These are phyloP conservation scores for Oxytropis ochrocephala DNA, from an alignment of 306 rosid genomes.

Conservation along the genomic window DNA sequence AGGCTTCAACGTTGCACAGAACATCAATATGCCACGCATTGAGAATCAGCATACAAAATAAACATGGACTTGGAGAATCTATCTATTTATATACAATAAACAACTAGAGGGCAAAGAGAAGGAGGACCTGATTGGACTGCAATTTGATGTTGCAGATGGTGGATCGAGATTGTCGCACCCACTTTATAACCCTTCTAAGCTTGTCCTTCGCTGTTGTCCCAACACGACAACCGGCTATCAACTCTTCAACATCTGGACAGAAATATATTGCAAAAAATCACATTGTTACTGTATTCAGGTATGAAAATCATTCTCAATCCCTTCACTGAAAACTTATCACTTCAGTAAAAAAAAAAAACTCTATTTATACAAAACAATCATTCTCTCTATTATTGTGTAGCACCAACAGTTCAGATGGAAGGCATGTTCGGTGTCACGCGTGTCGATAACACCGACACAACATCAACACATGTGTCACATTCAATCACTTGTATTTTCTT, in stretches of 20 bases:
- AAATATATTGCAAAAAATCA: not conserved
- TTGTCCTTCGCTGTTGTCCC: conserved; percentile 54
- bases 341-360: not conserved
- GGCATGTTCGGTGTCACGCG: no score
- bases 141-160: conserved; percentile 28
- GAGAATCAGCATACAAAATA: not conserved
- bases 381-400: not conserved
- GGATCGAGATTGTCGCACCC: conserved; percentile 56
- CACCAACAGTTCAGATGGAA: no score
- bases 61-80: not conserved
- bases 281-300: no score
- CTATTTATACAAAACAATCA: not conserved
- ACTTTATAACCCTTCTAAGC: conserved; percentile 57
- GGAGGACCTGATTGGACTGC: conserved; percentile 31
- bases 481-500: no score
- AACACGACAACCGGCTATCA: conserved; percentile 44
- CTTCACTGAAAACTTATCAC: not conserved
- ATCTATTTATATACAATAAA: not conserved
- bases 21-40: not conserved
- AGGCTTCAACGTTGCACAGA: not conserved
- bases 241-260: conserved; percentile 51
- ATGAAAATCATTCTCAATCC: not conserved
- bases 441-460: no score
- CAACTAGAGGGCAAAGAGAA: not conserved
- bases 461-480: no score